Evolutionary conservation across 2,329 filamentous ascomycete genomes (phyloP).

Genomic region (Trichoderma aggressivum): DNA sequence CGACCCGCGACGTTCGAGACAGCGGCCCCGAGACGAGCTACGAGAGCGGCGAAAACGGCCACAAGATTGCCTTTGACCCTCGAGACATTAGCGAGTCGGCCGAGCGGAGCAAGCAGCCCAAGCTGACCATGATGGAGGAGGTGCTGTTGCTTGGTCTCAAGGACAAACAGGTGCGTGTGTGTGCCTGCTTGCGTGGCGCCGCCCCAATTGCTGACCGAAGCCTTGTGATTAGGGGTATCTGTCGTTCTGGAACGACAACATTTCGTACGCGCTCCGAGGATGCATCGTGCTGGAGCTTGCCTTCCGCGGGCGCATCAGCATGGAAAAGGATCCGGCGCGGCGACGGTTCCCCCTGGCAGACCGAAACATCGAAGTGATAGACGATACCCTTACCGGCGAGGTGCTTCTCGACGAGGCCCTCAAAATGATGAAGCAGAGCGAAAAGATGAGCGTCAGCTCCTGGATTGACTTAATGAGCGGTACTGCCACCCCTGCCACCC

Average conservation of each 20-base stretch:
- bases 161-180: conserved; percentile 84
- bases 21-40: conserved; percentile 74
- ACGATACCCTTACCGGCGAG: conserved; percentile 94
- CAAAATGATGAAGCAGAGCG: conserved; percentile 99
- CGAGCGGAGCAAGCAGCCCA: conserved; percentile 95
- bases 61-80: conserved; percentile 98
- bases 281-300: conserved; percentile 98
- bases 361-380: conserved; percentile 92
- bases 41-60: conserved; percentile 88
- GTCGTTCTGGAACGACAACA: conserved; percentile 99
- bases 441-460: conserved; percentile 99
- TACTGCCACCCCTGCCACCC: conserved; percentile 41
- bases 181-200: not conserved
- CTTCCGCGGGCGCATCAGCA: conserved; percentile 92
- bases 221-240: conserved; percentile 73
- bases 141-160: conserved; percentile 92
- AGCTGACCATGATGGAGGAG: conserved; percentile 98
- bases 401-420: conserved; percentile 95
- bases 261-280: conserved; percentile 93
- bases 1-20: conserved; percentile 52
- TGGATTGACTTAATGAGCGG: conserved; percentile 99
- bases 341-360: conserved; percentile 91
- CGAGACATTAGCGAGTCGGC: conserved; percentile 95
- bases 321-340: conserved; percentile 94
- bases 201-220: conserved; percentile 15